A percentile compares a stretch with the other conserved stretches of the same genome.
These are phyloP conservation scores for Boletus subparvulus DNA, from an alignment of 768 basidiomycete genomes.

Conservation along the genomic window DNA sequence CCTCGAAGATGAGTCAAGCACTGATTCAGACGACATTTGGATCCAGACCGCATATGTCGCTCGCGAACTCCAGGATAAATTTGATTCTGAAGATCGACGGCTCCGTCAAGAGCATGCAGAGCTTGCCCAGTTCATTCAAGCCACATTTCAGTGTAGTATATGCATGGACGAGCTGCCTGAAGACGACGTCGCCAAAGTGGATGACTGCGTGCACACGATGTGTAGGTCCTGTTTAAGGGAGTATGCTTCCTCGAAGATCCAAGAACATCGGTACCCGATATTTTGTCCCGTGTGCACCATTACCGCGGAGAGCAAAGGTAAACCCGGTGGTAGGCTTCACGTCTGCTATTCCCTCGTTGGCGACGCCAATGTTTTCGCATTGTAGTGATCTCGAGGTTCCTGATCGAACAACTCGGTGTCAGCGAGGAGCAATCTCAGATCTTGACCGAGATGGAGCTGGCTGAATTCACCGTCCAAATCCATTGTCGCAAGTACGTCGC, in stretches of 20 bases:
- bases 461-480: conserved; percentile 41
- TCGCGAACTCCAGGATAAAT: conserved; percentile 34
- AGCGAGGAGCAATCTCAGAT: conserved; percentile 40
- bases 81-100: conserved; percentile 40
- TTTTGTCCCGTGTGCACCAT: conserved; percentile 56
- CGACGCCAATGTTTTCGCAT: not conserved
- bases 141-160: conserved; percentile 51
- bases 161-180: conserved; percentile 52
- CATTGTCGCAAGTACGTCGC: conserved; percentile 50
- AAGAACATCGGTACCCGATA: conserved; percentile 57
- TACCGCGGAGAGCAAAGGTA: conserved; percentile 21
- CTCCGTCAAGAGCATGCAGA: conserved; percentile 37
- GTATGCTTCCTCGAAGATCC: conserved; percentile 46
- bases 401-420: conserved; percentile 49
- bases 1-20: not conserved
- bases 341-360: not conserved
- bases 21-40: conserved; percentile 6
- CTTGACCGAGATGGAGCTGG: conserved; percentile 49
- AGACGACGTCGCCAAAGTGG: conserved; percentile 43
- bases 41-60: conserved; percentile 19
- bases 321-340: conserved; percentile 34
- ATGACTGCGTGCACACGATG: conserved; percentile 48
- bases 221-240: conserved; percentile 53
- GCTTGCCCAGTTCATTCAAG: conserved; percentile 31
- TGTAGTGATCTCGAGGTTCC: conserved; percentile 39